Base-by-base conservation (phyloP, 768 basidiomycete species). In the Tylopilus felleus region DNA sequence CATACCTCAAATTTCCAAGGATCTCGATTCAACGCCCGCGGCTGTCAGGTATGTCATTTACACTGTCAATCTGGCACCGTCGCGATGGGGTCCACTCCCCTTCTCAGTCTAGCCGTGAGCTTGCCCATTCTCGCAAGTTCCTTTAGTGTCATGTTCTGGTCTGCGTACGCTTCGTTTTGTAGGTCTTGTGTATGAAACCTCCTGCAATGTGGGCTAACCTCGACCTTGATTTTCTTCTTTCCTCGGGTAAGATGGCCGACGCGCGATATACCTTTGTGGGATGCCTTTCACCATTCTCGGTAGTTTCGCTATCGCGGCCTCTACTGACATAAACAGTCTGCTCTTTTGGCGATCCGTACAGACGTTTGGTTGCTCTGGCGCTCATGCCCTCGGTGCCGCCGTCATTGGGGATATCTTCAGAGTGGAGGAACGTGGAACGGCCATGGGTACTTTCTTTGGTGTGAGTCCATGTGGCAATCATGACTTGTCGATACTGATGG, bases 1-100 rank as follows among this genome's bases (percentile, higher is more conserved):
- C 0, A 86, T 92, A 51, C 87, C 88, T 0, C 79, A 86, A 47
- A 83, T 93, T 42, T 82, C 89, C 8, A 69, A 66, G 25, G 88
- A 93, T 54, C 67, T 93, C 10, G 45, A 78, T 23, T 75, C 85
- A 0, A 80, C 86, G 0, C 77, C 77, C 0, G 60, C 79, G 16
- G 67, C 85, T 17, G 77, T 90, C 47, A 86, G 83, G 83, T 82
- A 50, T 36, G 59, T 52, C 33, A 9, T 41, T 17, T 19, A 8
- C 17, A 5, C 6, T 13, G 14, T 21, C 31, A 5, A 8, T n/a
- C 23, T 13, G 33, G 6, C 14, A 23, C 23, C 7, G 1, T 43
- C 13, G 46, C 42, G 2, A 17, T 40, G 5, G 19, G 8, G 6
- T 9, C 29, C 29, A 5, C 29, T 2, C 10, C 8, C 38, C n/a